Base-by-base conservation (phyloP, 495 filamentous ascomycete species). In the Aspergillus wentii region DNA sequence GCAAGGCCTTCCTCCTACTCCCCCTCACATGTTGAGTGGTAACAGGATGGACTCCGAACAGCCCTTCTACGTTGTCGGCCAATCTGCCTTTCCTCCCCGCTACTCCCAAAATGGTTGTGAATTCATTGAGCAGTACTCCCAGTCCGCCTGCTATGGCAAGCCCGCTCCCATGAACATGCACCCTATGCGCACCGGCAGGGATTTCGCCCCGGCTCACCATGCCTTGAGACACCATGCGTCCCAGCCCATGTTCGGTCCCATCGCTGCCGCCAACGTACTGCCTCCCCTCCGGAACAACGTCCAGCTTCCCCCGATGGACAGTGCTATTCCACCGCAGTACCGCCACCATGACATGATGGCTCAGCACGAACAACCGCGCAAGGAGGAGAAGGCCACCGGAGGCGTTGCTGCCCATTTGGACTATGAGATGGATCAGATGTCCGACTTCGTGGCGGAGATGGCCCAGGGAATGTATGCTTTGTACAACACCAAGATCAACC, bases 401-500 rank as follows among this genome's bases (percentile, higher is more conserved):
- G 92, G 92, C 49, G 94, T 99, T 26, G 90, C 92, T 51, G 86
- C 87, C 38, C 83, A 94, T 62, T 78, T 99, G 59, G 94, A 99
- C 70, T 99, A 99, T 63, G 92, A 97, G 59, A 92, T 97, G 80
- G 89, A 95, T 48, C 74, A 87, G 60, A 99, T 97, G 89, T 85
- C 89, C 38, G 90, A 96, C 55, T 99, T 95, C 67, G 92, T 99
- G 56, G 82, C 88, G 35, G 86, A 95, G 54, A 94, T 90, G 80
- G 80, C 92, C 35, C 80, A 85, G 62, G 71, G 77, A 75, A 78
- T 88, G 80, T 86, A 82, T 77, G 78, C 69, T 58, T 69, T 75
- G 62, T 75, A 72, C 64, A 60, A 56, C 54, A 74, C 75, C 65
- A 65, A 65, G 48, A 73, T 80, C 71, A 75, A 68, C 69, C 63